A percentile compares a stretch with the other conserved stretches of the same genome.
Conservation (phyloP, 495 filamentous ascomycete genomes). For the Rostrohypoxylon terebratum region DNA sequence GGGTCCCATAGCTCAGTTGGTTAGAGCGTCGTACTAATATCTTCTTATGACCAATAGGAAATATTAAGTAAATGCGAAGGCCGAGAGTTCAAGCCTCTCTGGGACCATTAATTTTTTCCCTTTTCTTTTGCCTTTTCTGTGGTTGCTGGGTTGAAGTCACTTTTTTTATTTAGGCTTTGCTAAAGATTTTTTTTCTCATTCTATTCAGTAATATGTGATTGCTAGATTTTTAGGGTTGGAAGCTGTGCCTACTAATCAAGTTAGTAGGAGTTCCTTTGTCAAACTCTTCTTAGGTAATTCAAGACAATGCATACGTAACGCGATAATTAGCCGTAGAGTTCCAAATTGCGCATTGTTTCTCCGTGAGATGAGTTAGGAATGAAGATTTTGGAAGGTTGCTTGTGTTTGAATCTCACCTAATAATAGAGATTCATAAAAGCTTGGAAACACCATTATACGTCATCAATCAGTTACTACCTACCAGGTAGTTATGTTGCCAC, state of each 20-base stretch:
- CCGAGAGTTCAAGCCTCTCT: slow-evolving; percentile 6
- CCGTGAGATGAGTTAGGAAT: background rate
- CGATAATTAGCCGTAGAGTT: slow-evolving; percentile 4
- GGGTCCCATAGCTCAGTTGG: slow-evolving; percentile 5
- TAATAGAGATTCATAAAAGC: background rate
- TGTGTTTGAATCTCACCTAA: slow-evolving; percentile 21
- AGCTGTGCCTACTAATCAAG: background rate
- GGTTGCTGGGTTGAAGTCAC: background rate
- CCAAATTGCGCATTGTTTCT: background rate
- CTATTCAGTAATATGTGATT: background rate
- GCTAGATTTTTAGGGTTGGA: background rate
- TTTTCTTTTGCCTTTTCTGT: background rate
- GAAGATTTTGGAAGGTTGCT: background rate
- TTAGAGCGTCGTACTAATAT: slow-evolving; percentile 7
- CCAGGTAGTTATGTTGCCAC: background rate
- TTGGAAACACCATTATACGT: slow-evolving; percentile 38
- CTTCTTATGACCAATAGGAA: background rate
- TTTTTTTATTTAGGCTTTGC: background rate
- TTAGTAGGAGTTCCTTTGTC: background rate
- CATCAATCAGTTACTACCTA: slow-evolving; percentile 24
- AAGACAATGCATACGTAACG: background rate
- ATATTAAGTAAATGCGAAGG: slow-evolving; percentile 5
- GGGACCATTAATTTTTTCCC: background rate
- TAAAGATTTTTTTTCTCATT: background rate
- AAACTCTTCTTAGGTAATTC: background rate